Conservation (phyloP, 1,284 basidiomycete genomes). For the Sanghuangporus baumii region DNA sequence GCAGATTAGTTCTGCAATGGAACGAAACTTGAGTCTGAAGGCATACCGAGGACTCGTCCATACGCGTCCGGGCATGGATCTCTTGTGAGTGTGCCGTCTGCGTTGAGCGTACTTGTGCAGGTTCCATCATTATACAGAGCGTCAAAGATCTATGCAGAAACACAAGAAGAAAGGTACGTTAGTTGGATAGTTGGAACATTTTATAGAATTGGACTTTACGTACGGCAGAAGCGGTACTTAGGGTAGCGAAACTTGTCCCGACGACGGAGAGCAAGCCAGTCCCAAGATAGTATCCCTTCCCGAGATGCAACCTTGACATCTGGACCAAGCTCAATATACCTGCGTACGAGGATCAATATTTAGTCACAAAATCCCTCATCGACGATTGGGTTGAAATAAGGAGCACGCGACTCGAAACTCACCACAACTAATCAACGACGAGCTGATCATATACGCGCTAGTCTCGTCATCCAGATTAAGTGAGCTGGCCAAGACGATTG, state of each 20-base stretch:
- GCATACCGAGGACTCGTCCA: slow-evolving; percentile 63
- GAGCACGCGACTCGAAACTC: slow-evolving; percentile 23
- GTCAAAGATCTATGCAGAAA: slow-evolving; percentile 44
- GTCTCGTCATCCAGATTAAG: slow-evolving; percentile 49
- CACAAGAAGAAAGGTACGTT: background rate
- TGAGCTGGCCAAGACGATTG: slow-evolving; percentile 73
- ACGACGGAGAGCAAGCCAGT: slow-evolving; percentile 80
- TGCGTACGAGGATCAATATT: slow-evolving; percentile 21
- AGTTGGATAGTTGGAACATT: background rate
- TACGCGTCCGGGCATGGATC: slow-evolving; percentile 76
- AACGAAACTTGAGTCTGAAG: background rate
- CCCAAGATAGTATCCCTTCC: slow-evolving; percentile 59
- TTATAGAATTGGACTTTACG: slow-evolving; percentile 21
- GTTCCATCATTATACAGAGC: slow-evolving; percentile 77
- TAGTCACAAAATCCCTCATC: background rate
- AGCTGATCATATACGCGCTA: slow-evolving; percentile 77
- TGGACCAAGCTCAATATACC: slow-evolving; percentile 72
- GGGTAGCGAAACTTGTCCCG: slow-evolving; percentile 80
- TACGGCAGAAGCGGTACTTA: slow-evolving; percentile 69
- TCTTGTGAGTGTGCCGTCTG: slow-evolving; percentile 56
- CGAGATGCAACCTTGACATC: slow-evolving; percentile 63
- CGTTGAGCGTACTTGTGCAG: slow-evolving; percentile 54
- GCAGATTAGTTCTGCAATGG: background rate
- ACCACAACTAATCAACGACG: slow-evolving; percentile 76
- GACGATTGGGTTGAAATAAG: slow-evolving; percentile 18